Percentiles rank a stretch among this genome's conserved stretches.
phyloP scores from a whole-genome alignment of 495 filamentous ascomycete species.

The Penicillium pancosmium region DNA sequence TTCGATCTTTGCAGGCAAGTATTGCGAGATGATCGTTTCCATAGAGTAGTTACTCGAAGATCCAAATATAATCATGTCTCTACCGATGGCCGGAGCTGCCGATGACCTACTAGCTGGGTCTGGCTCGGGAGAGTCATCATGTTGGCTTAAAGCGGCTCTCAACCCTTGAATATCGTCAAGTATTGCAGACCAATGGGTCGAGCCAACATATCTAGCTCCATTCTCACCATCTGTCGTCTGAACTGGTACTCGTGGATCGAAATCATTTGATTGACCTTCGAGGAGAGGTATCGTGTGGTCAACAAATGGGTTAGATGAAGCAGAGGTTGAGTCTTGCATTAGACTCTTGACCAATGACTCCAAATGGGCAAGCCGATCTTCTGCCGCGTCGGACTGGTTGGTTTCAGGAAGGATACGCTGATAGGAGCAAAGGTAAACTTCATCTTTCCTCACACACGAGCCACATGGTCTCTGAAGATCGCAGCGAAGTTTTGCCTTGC shows the following conservation, averaged over 20 bases:
- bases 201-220: conserved; percentile 14
- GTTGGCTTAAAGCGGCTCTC: conserved; percentile 1
- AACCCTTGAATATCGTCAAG: conserved; percentile 15
- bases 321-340: conserved; percentile 1
- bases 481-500: conserved; percentile 6
- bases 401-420: background rate
- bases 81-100: background rate
- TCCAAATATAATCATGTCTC: conserved; percentile 6
- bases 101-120: background rate
- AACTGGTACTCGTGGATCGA: background rate
- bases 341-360: conserved; percentile 11
- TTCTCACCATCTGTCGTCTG: background rate
- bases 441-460: conserved; percentile 5
- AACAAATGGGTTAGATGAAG: background rate
- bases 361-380: conserved; percentile 12
- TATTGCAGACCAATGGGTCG: conserved; percentile 17
- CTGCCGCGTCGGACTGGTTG: background rate
- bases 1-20: conserved; percentile 4
- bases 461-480: conserved; percentile 5
- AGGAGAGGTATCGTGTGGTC: background rate
- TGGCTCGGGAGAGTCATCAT: background rate
- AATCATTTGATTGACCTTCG: background rate
- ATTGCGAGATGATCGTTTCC: conserved; percentile 1
- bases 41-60: background rate
- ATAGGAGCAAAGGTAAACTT: background rate